Evolutionary conservation across 2,329 filamentous ascomycete genomes (phyloP).

Genomic region (Exutisphaerella laricina): DNA sequence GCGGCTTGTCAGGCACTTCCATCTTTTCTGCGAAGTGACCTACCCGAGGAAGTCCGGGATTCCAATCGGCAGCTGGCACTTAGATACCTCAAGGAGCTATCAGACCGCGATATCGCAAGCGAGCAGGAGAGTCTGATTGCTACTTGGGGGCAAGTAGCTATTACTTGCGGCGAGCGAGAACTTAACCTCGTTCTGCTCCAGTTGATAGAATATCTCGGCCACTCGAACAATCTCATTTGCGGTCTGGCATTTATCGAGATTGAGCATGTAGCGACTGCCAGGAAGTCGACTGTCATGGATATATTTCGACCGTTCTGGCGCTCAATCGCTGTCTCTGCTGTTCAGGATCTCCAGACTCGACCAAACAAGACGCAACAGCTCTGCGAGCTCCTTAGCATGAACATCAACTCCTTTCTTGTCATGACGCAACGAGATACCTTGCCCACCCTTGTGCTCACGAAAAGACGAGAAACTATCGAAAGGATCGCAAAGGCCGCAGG

Average conservation of each 20-base stretch:
- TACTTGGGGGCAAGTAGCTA: constrained; percentile 78
- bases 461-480: constrained; percentile 70
- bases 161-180: constrained; percentile 70
- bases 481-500: constrained; percentile 69
- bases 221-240: constrained; percentile 71
- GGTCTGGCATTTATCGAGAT: constrained; percentile 80
- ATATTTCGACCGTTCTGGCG: constrained; percentile 86
- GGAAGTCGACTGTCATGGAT: constrained; percentile 47
- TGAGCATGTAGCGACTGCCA: constrained; percentile 63
- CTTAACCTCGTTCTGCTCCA: constrained; percentile 79
- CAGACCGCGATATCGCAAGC: constrained; percentile 60
- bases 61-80: constrained; percentile 66
- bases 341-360: constrained; percentile 71
- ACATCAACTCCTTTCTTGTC: constrained; percentile 66
- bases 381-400: constrained; percentile 73
- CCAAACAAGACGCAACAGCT: constrained; percentile 79
- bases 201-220: constrained; percentile 80
- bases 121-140: constrained; percentile 79
- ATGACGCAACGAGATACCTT: constrained; percentile 75
- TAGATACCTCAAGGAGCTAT: constrained; percentile 65
- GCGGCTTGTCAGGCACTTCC: constrained; percentile 59
- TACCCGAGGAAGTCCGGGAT: constrained; percentile 45
- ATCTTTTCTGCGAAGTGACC: constrained; percentile 54
- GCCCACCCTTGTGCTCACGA: constrained; percentile 77
- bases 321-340: constrained; percentile 71